Evolutionary conservation across 208 protist genomes (phyloP).

Genomic region (Acanthamoeba triangularis): DNA sequence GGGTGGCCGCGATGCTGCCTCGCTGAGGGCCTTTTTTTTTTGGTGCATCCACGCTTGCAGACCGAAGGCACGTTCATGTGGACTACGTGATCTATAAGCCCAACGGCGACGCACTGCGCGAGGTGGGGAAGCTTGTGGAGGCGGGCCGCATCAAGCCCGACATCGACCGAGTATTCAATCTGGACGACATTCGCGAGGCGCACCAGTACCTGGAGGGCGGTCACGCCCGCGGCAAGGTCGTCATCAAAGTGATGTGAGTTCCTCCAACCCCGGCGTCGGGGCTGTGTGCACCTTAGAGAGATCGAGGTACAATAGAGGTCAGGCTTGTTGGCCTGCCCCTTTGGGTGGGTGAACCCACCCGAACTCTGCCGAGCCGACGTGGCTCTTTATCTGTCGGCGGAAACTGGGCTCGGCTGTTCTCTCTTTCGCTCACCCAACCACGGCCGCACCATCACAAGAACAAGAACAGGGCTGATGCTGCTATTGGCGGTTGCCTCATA

Average conservation of each 20-base stretch:
- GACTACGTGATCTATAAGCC: conserved; percentile 67
- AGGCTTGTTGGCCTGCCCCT: neutral
- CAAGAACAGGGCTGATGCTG: too few species aligned
- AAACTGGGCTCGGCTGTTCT: too few species aligned
- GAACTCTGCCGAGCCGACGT: too few species aligned
- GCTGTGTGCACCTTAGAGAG: too few species aligned
- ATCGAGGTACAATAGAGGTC: too few species aligned
- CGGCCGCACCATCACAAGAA: too few species aligned
- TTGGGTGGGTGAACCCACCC: too few species aligned
- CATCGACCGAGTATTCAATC: conserved; percentile 15
- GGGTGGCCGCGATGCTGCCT: neutral
- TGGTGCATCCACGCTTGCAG: neutral
- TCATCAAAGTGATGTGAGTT: neutral
- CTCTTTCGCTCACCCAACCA: too few species aligned
- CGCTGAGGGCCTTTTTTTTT: too few species aligned
- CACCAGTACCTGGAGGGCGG: conserved; percentile 63
- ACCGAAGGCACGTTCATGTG: conserved; percentile 32
- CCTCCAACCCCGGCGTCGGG: too few species aligned
- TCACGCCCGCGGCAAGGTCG: conserved; percentile 58
- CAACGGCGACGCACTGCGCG: conserved; percentile 43
- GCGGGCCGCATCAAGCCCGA: conserved; percentile 16
- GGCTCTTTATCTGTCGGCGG: too few species aligned
- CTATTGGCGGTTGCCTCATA: neutral
- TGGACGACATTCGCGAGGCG: conserved; percentile 16
- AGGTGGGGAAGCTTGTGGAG: conserved; percentile 55